These are phyloP conservation scores for Scedosporium dehoogii DNA, from an alignment of 2,329 filamentous ascomycete species.

Conservation along the genomic window DNA sequence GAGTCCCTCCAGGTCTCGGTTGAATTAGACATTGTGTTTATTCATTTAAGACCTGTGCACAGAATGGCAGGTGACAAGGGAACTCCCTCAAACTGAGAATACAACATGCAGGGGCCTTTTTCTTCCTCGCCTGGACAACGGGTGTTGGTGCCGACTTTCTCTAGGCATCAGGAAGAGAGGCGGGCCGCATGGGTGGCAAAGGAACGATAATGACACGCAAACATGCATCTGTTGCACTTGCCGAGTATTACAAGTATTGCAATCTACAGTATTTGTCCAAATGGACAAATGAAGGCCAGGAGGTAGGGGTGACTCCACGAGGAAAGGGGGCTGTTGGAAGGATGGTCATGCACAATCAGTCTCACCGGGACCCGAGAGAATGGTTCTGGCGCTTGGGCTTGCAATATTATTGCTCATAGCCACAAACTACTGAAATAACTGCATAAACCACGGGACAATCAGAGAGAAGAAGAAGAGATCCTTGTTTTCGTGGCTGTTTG, in stretches of 20 bases:
- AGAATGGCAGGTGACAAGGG: not conserved
- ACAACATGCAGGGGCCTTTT: not conserved
- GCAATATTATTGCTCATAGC: slow-evolving; percentile 1
- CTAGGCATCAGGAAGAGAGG: not conserved
- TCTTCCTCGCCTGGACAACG: not conserved
- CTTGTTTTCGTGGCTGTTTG: not conserved
- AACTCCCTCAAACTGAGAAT: not conserved
- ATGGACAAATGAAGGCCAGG: not conserved
- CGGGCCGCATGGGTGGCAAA: not conserved
- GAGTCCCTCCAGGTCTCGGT: not conserved
- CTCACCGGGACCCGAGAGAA: not conserved
- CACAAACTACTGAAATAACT: not conserved
- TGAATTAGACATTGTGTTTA: not conserved
- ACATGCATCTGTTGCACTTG: not conserved
- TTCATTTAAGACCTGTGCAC: not conserved
- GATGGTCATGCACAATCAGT: not conserved
- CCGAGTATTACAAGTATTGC: not conserved
- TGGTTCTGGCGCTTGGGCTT: not conserved
- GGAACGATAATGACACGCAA: not conserved
- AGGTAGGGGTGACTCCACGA: not conserved
- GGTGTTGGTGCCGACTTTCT: not conserved
- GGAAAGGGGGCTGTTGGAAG: not conserved
- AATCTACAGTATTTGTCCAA: not conserved
- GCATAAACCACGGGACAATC: not conserved
- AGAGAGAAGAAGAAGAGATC: not conserved